These are phyloP conservation scores for Oryza meyeriana DNA, from an alignment of 176 grass and related monocot species.

Conservation along the genomic window DNA sequence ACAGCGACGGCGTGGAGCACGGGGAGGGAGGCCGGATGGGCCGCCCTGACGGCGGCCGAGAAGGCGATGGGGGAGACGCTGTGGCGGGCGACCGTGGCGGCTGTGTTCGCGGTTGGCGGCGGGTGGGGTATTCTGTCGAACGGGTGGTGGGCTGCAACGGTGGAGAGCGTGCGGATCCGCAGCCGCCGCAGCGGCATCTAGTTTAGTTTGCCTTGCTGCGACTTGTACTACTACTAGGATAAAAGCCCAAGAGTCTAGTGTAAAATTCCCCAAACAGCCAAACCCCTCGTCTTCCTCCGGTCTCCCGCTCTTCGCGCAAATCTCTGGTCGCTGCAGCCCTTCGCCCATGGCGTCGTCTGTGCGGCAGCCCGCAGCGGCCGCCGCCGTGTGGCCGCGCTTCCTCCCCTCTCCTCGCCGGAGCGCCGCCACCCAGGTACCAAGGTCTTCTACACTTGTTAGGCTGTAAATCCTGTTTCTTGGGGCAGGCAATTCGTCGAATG, in stretches of 20 bases:
- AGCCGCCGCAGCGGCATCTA: conserved; percentile 39
- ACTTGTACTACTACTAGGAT: background rate
- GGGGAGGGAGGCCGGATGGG: conserved; percentile 15
- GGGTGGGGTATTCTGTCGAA: conserved; percentile 37
- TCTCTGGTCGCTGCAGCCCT: background rate
- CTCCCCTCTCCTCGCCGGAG: background rate
- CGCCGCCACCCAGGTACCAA: conserved; percentile 26
- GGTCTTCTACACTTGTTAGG: background rate
- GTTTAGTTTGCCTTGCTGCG: background rate
- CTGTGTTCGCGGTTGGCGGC: background rate
- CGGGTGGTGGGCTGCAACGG: conserved; percentile 32
- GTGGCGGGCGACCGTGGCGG: background rate
- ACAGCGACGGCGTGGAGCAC: conserved; percentile 63
- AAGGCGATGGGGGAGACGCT: conserved; percentile 35
- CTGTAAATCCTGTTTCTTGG: background rate
- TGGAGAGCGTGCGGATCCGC: conserved; percentile 24
- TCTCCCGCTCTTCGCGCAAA: background rate
- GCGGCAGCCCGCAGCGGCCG: background rate
- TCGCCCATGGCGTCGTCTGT: conserved; percentile 33
- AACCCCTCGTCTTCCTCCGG: background rate
- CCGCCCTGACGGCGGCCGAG: conserved; percentile 36
- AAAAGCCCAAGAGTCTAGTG: background rate
- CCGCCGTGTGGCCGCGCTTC: background rate
- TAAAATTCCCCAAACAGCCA: background rate
- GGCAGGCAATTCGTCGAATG: conserved; percentile 11